Base-by-base conservation (phyloP, 2,329 filamentous ascomycete genomes). In the Lomentospora prolificans region DNA sequence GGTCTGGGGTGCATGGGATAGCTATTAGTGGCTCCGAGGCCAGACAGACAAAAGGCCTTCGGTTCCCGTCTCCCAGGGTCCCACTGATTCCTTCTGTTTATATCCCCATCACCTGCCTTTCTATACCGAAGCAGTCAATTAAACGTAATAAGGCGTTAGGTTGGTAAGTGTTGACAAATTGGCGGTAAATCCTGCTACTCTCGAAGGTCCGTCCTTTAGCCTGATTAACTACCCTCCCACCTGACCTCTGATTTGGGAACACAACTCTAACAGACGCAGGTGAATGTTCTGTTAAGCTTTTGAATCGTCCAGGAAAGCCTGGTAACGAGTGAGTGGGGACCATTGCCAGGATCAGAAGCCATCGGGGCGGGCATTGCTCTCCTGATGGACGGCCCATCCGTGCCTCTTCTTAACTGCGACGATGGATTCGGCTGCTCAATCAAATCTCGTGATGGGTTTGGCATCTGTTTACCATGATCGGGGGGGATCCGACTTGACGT, bases 131-230 rank as follows among this genome's bases (percentile, higher is more conserved):
- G n/a, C 9, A 44, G 24, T 9, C 22, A 54, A 46, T 54, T 30
- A 54, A 17, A 14, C 33, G 30, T 14, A n/a, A n/a, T 22, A 30
- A 44, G 44, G 24, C 44, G n/a, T 28, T 22, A 30, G 9, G 22
- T 54, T 54, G 36, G 33, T 46, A 28, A 54, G 36, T 27, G 10
- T 39, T 54, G 51, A 53, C 51, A 44, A 53, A 53, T 53, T 53
- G 51, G 27, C 51, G 24, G 44, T 12, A 12, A 48, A 22, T 27
- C 24, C n/a, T 25, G 10, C 5, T 25, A 19, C 12, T 5, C 14
- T 44, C 12, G 33, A 44, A 7, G 8, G 27, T 5, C 22, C 52
- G 22, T 44, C n/a, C 33, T 46, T 54, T 54, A 54, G 52, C 52
- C 52, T 54, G 52, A 46, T 54, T 54, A 46, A 46, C 52, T 44